phyloP scores from a whole-genome alignment of 2,329 filamentous ascomycete genomes.

The Cercospora zeae-maydis region DNA sequence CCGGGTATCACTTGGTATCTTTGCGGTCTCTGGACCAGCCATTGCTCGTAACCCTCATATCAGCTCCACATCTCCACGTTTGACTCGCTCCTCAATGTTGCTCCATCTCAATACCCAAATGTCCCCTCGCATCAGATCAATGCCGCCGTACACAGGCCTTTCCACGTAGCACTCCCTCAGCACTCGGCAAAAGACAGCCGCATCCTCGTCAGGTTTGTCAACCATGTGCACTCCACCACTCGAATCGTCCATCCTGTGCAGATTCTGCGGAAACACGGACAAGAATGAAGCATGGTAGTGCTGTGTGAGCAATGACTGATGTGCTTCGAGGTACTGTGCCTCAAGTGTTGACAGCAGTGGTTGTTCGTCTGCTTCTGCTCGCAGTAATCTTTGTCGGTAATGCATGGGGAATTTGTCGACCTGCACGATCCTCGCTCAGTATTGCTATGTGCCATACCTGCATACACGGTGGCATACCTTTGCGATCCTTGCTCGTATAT shows the following conservation, averaged over 20 bases:
- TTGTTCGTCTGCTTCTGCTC: conserved; percentile 21
- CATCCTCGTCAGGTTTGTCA: conserved; percentile 75
- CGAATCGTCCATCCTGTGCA: conserved; percentile 87
- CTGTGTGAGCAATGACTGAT: conserved; percentile 76
- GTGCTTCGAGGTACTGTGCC: conserved; percentile 74
- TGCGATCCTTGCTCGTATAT: conserved; percentile 77
- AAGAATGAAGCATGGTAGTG: conserved; percentile 88
- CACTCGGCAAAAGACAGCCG: conserved; percentile 78
- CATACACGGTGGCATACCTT: conserved; percentile 50
- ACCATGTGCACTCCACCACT: conserved; percentile 90
- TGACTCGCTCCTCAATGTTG: conserved; percentile 60
- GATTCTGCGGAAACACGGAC: conserved; percentile 68
- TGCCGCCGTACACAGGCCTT: conserved; percentile 49
- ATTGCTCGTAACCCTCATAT: conserved; percentile 37
- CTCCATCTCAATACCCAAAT: conserved; percentile 58
- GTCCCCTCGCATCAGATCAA: conserved; percentile 49
- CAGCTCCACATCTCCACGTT: conserved; percentile 70
- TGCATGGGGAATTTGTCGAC: conserved; percentile 75
- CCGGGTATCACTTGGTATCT: conserved; percentile 9
- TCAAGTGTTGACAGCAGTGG: conserved; percentile 67
- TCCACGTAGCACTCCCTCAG: conserved; percentile 60
- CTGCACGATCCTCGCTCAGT: conserved; percentile 39
- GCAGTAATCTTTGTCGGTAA: conserved; percentile 55
- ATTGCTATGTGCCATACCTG: neutral
- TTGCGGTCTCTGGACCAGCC: neutral